Percentiles rank a stretch among this genome's conserved stretches.
Evolutionary conservation across 2,329 filamentous ascomycete genomes (phyloP).

Genomic region (Plenodomus biglobosus): DNA sequence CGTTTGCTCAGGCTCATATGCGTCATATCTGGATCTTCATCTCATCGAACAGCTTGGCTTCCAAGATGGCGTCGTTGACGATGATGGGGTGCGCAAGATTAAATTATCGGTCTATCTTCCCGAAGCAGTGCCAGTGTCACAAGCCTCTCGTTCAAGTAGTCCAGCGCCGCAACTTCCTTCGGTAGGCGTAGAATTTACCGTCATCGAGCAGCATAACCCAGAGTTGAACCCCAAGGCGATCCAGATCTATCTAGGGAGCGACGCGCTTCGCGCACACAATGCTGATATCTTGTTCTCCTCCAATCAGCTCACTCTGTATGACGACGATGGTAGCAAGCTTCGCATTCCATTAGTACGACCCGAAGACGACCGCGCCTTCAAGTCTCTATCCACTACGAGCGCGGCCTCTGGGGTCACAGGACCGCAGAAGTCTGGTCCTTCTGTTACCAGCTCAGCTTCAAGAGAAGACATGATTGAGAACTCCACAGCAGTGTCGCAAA

Average conservation of each 20-base stretch:
- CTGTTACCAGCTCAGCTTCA: slow-evolving; percentile 5
- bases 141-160: slow-evolving; percentile 71
- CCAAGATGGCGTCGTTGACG: slow-evolving; percentile 64
- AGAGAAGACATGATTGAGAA: neutral
- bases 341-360: slow-evolving; percentile 90
- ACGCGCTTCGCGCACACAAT: slow-evolving; percentile 80
- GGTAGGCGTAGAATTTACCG: slow-evolving; percentile 76
- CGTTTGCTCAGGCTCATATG: slow-evolving; percentile 87
- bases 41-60: slow-evolving; percentile 76
- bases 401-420: neutral
- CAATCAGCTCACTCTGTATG: slow-evolving; percentile 83
- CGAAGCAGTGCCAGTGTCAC: slow-evolving; percentile 79
- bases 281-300: slow-evolving; percentile 91
- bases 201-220: slow-evolving; percentile 60
- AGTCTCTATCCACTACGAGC: slow-evolving; percentile 67
- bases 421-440: slow-evolving; percentile 5
- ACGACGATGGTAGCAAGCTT: slow-evolving; percentile 82
- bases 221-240: slow-evolving; percentile 63
- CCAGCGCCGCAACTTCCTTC: slow-evolving; percentile 78
- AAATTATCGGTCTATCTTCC: slow-evolving; percentile 84
- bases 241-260: slow-evolving; percentile 86
- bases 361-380: slow-evolving; percentile 81
- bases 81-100: slow-evolving; percentile 68
- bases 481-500: neutral
- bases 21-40: slow-evolving; percentile 75